Base-by-base conservation (phyloP, 2,329 filamentous ascomycete genomes). In the Trichophyton schoenleinii region DNA sequence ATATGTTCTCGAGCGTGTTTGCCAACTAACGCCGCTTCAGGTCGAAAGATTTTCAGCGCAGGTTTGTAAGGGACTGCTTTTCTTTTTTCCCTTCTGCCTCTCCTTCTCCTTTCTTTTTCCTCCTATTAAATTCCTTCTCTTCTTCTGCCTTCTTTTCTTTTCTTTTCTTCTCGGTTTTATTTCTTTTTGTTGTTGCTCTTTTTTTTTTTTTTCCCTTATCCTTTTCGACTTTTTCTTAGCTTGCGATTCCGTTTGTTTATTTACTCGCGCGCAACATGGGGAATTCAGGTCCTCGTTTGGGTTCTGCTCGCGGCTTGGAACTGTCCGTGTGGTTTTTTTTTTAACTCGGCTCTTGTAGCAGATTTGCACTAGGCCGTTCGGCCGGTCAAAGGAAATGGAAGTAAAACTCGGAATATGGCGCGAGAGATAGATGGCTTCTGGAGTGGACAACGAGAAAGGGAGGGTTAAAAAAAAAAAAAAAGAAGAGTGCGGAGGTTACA, bases 81-180 rank as follows among this genome's bases (percentile, higher is more conserved):
- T 20, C 48, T 53, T 53, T 53, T 53, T 36, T 55, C 34, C 20
- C n/a, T 36, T 36, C 31, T 53, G 4, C 11, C 28, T 52, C 46
- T 13, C 41, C 41, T 52, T 52, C 46, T 52, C 46, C 46, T 55
- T 55, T 55, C 52, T 55, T 55, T 55, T 55, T 55, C 28, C 22
- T 55, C 34, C 52, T 36, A 18, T 55, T 36, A 34, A 9, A 18
- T 55, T 36, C 52, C 31, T 36, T 22, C 18, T 55, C 52, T 55
- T 44, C 41, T 44, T 44, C 41, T 18, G 41, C 41, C 41, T 15
- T 36, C 28, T 38, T 20, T 55, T 55, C 8, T 55, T 36, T 20
- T 36, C 34, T 36, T 25, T 53, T 13, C 8, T 31, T 52, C 18
- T 52, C n/a, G 41, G 1, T 52, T 28, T 49, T 28, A 18, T 53